Base-by-base conservation (phyloP, 1,139 yeast species). In the Zygosaccharomyces sapae region DNA sequence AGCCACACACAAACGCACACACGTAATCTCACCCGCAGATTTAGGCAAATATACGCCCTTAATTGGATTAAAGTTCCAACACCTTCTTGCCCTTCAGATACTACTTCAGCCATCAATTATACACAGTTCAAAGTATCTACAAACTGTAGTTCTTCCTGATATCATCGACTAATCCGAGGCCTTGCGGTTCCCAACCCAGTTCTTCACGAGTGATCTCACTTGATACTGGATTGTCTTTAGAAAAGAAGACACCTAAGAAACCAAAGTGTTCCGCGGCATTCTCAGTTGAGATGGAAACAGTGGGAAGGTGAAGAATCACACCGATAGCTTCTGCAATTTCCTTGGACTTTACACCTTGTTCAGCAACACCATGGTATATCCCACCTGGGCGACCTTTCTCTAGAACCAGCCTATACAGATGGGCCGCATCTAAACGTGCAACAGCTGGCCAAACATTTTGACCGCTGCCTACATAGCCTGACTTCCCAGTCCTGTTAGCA, bases 381-480 rank as follows among this genome's bases (percentile, higher is more conserved):
- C 44, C 38, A 6, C 70, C 70, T 8, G 67, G 50, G 1, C 24
- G 39, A 3, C 65, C 70, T 41, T 63, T 63, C 47, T 65, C 68
- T 10, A 63, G 22, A 4, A 59, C 69, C 22, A 58, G 45, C 13
- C 51, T 44, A 38, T 48, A 67, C 19, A 67, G 36, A 4, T 30
- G 45, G 1, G 69, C 72, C 24, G 63, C 68, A 57, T 70, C 73
- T 2, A 41, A 18, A 12, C 53, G 54, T 39, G 66, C 59, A n/a
- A 65, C 66, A 2, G 70, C 64, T 5, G 68, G 50, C 71, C 71
- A 70, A 1, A 43, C 52, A 44, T 58, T 59, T 7, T 45, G 30
- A 7, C 71, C 72, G 4, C 59, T 63, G 2, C 56, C 69, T 13
- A 61, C 27, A 43, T 61, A 64, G 6, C 46, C 49, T 6, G 63